A percentile compares a stretch with the other conserved stretches of the same genome.
These are phyloP conservation scores for Scheffersomyces stipitis DNA, from an alignment of 805 yeast species.

Conservation along the genomic window DNA sequence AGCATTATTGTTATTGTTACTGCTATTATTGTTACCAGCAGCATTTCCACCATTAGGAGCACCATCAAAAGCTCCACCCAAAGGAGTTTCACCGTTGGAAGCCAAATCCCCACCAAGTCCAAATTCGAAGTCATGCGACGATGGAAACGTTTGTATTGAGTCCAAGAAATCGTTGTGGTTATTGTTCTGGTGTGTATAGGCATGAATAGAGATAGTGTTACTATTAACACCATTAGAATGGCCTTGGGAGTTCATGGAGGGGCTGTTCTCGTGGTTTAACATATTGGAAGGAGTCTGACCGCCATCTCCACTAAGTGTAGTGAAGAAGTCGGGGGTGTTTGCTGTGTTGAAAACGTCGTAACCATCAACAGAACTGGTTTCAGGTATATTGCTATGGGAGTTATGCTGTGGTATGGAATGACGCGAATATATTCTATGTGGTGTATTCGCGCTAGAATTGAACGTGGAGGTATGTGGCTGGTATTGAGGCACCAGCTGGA, in stretches of 20 bases:
- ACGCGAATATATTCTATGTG: neutral
- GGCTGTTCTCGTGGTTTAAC: constrained; percentile 9
- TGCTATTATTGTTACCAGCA: constrained; percentile 9
- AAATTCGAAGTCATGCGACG: constrained; percentile 7
- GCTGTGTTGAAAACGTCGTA: constrained; percentile 2
- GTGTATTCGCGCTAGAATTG: neutral
- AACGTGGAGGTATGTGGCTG: neutral
- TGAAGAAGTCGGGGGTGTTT: constrained; percentile 16
- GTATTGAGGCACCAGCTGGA: no score
- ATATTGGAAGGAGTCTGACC: constrained; percentile 10
- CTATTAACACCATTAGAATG: constrained; percentile 10
- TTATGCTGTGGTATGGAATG: neutral
- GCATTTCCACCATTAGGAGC: constrained; percentile 10
- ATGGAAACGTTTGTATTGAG: neutral
- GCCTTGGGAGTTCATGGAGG: constrained; percentile 4
- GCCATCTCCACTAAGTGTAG: constrained; percentile 3
- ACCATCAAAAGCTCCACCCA: constrained; percentile 8
- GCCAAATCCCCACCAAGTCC: constrained; percentile 11
- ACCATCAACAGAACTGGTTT: constrained; percentile 9
- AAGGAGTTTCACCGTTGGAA: constrained; percentile 7
- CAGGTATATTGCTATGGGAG: constrained; percentile 11
- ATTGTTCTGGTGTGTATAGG: constrained; percentile 11
- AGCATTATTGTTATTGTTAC: constrained; percentile 1
- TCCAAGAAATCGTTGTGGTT: constrained; percentile 2
- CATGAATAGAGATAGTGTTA: constrained; percentile 10